These are phyloP conservation scores for Euptelea pleiosperma DNA, from an alignment of 164 flowering plant species.

Conservation along the genomic window DNA sequence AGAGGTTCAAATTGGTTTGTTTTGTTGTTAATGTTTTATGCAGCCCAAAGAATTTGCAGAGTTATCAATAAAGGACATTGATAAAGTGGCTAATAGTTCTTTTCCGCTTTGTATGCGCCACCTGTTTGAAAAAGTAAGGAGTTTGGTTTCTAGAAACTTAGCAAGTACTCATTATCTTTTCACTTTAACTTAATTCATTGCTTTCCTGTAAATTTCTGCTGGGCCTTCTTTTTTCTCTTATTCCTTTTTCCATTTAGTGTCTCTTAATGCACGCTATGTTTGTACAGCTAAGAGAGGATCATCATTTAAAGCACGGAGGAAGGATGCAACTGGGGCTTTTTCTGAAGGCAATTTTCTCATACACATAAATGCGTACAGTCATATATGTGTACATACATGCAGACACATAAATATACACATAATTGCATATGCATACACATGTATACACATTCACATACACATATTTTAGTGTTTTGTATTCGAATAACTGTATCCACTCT, in stretches of 20 bases:
- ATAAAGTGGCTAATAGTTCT: constrained; percentile 71
- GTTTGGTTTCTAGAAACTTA: background rate
- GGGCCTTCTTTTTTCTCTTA: background rate
- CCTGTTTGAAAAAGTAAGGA: constrained; percentile 76
- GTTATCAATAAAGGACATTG: constrained; percentile 76
- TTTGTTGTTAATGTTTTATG: constrained; percentile 5
- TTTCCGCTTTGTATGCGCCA: constrained; percentile 97
- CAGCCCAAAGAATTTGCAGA: constrained; percentile 75
- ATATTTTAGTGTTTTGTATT: constrained; percentile 1
- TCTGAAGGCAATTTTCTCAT: constrained; percentile 58
- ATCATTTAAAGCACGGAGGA: constrained; percentile 95
- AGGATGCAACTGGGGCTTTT: constrained; percentile 97
- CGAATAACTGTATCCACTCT: background rate
- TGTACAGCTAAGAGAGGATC: constrained; percentile 88
- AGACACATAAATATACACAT: too few species aligned
- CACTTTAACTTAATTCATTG: background rate
- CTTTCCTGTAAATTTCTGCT: background rate
- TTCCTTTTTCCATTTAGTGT: background rate
- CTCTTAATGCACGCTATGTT: constrained; percentile 3
- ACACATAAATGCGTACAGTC: background rate
- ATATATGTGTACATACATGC: background rate
- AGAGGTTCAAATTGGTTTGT: constrained; percentile 8
- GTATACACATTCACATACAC: too few species aligned
- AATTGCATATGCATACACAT: background rate
- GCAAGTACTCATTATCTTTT: background rate